Evolutionary conservation across 331 rosid species (phyloP).

Genomic region (Acacia concinna): DNA sequence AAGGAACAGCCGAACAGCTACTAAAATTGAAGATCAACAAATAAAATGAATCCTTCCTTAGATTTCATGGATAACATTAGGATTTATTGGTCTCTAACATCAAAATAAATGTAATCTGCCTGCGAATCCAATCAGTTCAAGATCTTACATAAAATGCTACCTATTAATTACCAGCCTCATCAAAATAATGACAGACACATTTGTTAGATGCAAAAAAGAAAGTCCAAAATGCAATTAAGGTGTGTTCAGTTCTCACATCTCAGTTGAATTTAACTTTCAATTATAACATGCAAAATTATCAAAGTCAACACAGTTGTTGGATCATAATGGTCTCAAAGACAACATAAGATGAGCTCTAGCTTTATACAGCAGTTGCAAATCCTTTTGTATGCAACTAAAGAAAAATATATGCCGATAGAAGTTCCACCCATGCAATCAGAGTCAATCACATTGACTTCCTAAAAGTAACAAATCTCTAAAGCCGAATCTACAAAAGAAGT

Average conservation of each 20-base stretch:
- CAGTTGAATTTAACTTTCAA: neutral
- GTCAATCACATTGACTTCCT: constrained; percentile 46
- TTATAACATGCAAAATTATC: neutral
- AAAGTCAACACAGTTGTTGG: constrained; percentile 8
- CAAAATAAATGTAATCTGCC: neutral
- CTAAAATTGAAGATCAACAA: too few species aligned
- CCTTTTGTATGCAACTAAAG: constrained; percentile 39
- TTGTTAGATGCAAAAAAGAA: neutral
- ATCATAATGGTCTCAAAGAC: neutral
- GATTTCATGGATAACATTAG: neutral
- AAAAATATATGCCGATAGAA: constrained; percentile 29
- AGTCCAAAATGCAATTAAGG: neutral
- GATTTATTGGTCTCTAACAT: neutral
- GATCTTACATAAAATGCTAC: neutral
- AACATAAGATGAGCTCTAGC: constrained; percentile 35
- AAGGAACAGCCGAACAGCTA: neutral
- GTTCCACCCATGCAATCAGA: constrained; percentile 41
- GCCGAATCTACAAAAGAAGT: constrained; percentile 59
- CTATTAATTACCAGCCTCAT: neutral
- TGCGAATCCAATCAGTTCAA: neutral
- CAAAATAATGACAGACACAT: neutral
- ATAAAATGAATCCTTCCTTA: neutral
- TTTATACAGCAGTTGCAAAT: constrained; percentile 42
- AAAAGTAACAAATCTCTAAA: constrained; percentile 55
- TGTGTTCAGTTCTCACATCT: neutral